Conservation (phyloP, 441 rosid genomes). For the Flueggea neowawraea region DNA sequence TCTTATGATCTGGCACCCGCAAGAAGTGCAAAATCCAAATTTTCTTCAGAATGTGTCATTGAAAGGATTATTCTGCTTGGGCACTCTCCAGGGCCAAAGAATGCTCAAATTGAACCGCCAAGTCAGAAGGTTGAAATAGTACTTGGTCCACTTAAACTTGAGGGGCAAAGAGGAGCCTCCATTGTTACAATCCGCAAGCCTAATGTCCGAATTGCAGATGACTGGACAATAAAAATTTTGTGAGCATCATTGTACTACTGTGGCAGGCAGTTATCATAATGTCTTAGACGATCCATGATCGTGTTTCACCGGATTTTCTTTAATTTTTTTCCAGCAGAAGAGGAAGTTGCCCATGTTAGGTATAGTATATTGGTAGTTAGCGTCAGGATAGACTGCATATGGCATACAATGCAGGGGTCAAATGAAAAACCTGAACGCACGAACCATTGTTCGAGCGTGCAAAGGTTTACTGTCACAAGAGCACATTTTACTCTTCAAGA, state of each 20-base stretch:
- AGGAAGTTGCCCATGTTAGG: too few relatives aligned
- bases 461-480: too few relatives aligned
- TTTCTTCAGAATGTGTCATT: conserved; percentile 50
- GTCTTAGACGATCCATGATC: too few relatives aligned
- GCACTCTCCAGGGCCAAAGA: conserved; percentile 40
- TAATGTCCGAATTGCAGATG: conserved; percentile 66
- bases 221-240: conserved; percentile 77
- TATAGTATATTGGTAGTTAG: too few relatives aligned
- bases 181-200: conserved; percentile 82
- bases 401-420: too few relatives aligned
- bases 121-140: conserved; percentile 57
- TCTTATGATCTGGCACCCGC: conserved; percentile 43
- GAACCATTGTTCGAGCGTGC: too few relatives aligned
- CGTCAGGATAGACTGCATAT: too few relatives aligned
- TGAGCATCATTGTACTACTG: conserved; percentile 22
- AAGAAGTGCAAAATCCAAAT: conserved; percentile 31
- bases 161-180: conserved; percentile 36
- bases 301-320: too few relatives aligned
- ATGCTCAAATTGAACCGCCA: conserved; percentile 62
- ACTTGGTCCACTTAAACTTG: conserved; percentile 59
- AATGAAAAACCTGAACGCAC: too few relatives aligned
- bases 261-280: not conserved
- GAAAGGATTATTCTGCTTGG: conserved; percentile 91
- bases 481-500: too few relatives aligned
- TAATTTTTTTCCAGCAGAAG: too few relatives aligned